phyloP scores from a whole-genome alignment of 2,329 filamentous ascomycete genomes.

The Xylariaceae sp. region DNA sequence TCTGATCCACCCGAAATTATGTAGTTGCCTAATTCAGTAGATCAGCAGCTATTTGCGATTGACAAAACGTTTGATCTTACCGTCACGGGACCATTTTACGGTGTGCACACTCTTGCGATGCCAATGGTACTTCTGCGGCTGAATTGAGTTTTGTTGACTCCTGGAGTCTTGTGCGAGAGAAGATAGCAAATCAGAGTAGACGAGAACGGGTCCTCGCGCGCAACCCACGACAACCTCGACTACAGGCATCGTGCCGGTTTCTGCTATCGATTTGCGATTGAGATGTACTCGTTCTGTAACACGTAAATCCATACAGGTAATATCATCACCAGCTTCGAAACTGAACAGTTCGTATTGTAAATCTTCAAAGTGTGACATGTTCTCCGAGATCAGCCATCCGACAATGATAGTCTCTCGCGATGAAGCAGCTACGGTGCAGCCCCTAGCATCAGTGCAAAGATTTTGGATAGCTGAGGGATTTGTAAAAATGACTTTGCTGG shows the following conservation, averaged over 20 bases:
- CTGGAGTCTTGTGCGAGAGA: slow-evolving; percentile 36
- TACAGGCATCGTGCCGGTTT: slow-evolving; percentile 28
- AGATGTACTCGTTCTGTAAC: slow-evolving; percentile 30
- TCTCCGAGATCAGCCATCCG: slow-evolving; percentile 42
- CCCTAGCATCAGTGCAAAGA: slow-evolving; percentile 49
- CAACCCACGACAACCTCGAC: slow-evolving; percentile 79
- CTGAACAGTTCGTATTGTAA: slow-evolving; percentile 53
- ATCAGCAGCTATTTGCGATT: too few relatives aligned
- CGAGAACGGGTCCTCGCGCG: slow-evolving; percentile 68
- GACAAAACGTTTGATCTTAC: slow-evolving; percentile 40
- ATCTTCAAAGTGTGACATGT: slow-evolving; percentile 31
- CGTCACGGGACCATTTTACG: slow-evolving; percentile 89
- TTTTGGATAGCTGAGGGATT: slow-evolving; percentile 37
- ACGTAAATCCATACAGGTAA: slow-evolving; percentile 64
- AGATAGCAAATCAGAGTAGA: slow-evolving; percentile 74
- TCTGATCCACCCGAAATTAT: slow-evolving; percentile 89
- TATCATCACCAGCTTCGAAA: slow-evolving; percentile 53
- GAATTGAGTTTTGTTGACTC: slow-evolving; percentile 43
- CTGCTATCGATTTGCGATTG: slow-evolving; percentile 26
- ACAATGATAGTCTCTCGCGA: slow-evolving; percentile 54
- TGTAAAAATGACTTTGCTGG: slow-evolving; percentile 31
- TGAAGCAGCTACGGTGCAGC: slow-evolving; percentile 54
- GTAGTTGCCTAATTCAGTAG: slow-evolving; percentile 67
- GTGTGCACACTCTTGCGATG: slow-evolving; percentile 79
- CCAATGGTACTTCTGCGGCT: slow-evolving; percentile 77